Evolutionary conservation across 1,284 basidiomycete species (phyloP).

Genomic region (Trametes hirsuta): DNA sequence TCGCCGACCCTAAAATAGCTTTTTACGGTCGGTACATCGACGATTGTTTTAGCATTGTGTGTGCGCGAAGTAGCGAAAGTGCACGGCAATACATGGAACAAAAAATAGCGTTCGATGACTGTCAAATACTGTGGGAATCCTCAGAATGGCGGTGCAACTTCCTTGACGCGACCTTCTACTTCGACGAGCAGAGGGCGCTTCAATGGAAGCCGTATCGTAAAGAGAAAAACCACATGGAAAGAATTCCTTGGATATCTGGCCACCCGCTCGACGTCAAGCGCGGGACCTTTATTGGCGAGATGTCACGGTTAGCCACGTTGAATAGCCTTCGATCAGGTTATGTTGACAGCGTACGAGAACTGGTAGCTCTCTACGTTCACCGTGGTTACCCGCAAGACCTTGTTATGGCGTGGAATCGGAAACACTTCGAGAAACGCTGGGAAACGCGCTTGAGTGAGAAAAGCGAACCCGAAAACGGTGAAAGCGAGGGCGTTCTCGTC

Average conservation of each 20-base stretch:
- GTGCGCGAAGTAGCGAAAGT: background rate
- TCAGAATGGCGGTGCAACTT: background rate
- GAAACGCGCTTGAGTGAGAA: constrained; percentile 2
- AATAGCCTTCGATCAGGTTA: background rate
- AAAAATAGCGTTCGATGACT: background rate
- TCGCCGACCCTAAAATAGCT: background rate
- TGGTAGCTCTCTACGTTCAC: constrained; percentile 1
- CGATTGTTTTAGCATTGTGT: constrained; percentile 1
- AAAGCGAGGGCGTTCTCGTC: background rate
- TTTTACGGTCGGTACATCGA: constrained; percentile 9
- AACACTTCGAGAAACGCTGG: background rate
- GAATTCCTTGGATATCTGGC: constrained; percentile 9
- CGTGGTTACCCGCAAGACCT: background rate
- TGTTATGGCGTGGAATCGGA: background rate
- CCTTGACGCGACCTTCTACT: constrained; percentile 1
- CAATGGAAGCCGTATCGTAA: constrained; percentile 2
- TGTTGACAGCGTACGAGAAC: background rate
- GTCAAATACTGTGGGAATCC: background rate
- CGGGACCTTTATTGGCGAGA: constrained; percentile 4
- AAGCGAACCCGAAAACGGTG: background rate
- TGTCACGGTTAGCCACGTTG: constrained; percentile 4
- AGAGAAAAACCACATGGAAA: constrained; percentile 6
- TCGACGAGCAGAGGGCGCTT: background rate
- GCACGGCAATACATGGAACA: background rate
- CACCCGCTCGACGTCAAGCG: constrained; percentile 5